Base-by-base conservation (phyloP, 805 yeast genomes). In the Spathaspora passalidarum region DNA sequence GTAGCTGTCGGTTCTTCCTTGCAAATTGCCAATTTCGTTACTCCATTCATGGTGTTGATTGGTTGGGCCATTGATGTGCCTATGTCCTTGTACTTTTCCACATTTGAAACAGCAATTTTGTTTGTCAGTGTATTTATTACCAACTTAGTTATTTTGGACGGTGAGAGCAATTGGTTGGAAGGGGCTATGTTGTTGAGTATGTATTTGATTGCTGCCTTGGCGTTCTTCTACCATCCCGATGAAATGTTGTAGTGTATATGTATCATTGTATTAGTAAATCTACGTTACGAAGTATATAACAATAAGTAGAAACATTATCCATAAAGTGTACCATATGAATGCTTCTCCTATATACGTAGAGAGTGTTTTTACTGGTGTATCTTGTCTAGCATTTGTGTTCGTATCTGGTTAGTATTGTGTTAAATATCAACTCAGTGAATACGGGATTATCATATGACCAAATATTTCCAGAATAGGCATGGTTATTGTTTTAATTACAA, bases 1-100 rank as follows among this genome's bases (percentile, higher is more conserved):
- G 98, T 94, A 40, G 98, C 99, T 2, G 84, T 94, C 49, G 99
- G 99, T 17, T 87, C 96, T 1, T 89, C 97, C 2, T 79, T 94
- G 65, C 99, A 94, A 68, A 91, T 94, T 57, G 96, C 99, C 2
- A 69, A 94, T 46, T 92, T 94, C 69, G 90, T 94, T 38, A 91
- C 98, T 13, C 99, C 99, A 23, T 87, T 91, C 69, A 79, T 94
- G 80, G 99, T 94, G 6, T 73, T 94, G 26, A 73, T 88, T 37
- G 99, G 99, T n/a, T 94, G 98, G 99, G 62, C 69, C 44, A 79
- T 88, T 52, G 90, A 85, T 60, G 87, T 86, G 49, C 96, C 97
- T 56, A 92, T 94, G 98, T 80, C 92, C 11, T 72, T 94, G 55
- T 87, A 84, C 66, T 94, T 94, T 69, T 85, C 94, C 49, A 86